Conservation (phyloP, 2,329 filamentous ascomycete genomes). For the Scedosporium aurantiacum region DNA sequence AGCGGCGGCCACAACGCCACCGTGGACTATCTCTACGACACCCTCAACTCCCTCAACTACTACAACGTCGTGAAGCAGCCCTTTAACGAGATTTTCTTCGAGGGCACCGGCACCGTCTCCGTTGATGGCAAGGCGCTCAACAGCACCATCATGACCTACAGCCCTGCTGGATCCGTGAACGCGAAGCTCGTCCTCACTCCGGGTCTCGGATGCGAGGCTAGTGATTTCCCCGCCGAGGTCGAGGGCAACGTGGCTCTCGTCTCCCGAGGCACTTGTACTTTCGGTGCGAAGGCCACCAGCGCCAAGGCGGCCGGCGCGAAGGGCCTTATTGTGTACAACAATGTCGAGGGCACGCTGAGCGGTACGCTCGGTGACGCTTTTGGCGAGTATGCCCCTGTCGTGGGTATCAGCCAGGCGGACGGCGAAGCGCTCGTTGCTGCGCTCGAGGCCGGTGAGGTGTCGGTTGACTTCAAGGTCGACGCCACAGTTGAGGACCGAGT, state of each 20-base stretch:
- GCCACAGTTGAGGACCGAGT: constrained; percentile 34
- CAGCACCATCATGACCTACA: constrained; percentile 32
- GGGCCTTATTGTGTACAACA: constrained; percentile 53
- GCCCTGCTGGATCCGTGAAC: constrained; percentile 32
- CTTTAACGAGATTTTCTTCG: constrained; percentile 27
- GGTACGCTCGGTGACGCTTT: constrained; percentile 45
- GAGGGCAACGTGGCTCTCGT: constrained; percentile 48
- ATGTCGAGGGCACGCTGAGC: constrained; percentile 34
- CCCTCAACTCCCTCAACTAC: constrained; percentile 25
- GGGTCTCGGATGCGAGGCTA: constrained; percentile 40
- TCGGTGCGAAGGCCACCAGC: constrained; percentile 43
- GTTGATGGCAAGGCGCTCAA: constrained; percentile 18
- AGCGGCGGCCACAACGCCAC: constrained; percentile 34
- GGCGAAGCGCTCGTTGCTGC: constrained; percentile 22
- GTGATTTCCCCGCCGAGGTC: constrained; percentile 42
- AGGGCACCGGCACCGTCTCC: constrained; percentile 19
- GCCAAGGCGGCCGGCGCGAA: constrained; percentile 46
- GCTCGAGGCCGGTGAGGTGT: constrained; percentile 20
- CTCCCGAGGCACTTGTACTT: constrained; percentile 46
- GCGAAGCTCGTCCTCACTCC: constrained; percentile 32
- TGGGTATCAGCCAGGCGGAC: constrained; percentile 39
- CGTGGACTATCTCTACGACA: constrained; percentile 31
- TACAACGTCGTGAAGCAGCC: constrained; percentile 34
- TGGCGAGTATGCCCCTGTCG: constrained; percentile 34
- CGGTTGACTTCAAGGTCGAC: constrained; percentile 29